These are phyloP conservation scores for Penicillium sp. DNA, from an alignment of 2,329 filamentous ascomycete species.

Conservation along the genomic window DNA sequence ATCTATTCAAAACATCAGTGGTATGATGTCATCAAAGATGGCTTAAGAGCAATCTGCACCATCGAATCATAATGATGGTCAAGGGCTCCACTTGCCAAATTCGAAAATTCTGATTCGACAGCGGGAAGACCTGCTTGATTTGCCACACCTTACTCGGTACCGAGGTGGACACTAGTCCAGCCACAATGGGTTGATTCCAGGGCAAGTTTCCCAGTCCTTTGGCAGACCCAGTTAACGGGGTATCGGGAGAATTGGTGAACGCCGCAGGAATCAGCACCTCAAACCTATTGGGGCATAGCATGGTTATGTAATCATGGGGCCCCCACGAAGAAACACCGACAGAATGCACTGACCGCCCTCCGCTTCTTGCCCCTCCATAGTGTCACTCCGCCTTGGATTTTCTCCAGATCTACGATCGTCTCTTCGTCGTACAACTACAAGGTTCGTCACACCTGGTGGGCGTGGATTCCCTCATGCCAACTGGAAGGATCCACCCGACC, in stretches of 20 bases:
- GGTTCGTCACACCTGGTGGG: conserved; percentile 7
- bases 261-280: neutral
- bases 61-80: conserved; percentile 1
- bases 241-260: too few species aligned
- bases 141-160: conserved; percentile 1
- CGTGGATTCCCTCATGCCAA: conserved; percentile 7
- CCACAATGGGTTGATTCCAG: neutral
- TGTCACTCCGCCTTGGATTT: neutral
- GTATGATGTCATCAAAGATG: neutral
- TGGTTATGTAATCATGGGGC: neutral
- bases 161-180: neutral
- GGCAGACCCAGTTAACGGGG: too few species aligned
- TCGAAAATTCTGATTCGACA: neutral
- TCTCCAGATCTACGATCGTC: neutral
- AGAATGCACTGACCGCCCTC: neutral
- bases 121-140: neutral
- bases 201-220: neutral
- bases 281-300: neutral
- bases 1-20: neutral
- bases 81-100: neutral
- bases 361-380: neutral
- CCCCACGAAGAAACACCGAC: neutral
- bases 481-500: conserved; percentile 5
- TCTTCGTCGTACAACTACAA: too few species aligned
- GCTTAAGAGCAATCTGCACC: neutral